phyloP scores from a whole-genome alignment of 139 green algal genomes.

The Chlorella sp. region DNA sequence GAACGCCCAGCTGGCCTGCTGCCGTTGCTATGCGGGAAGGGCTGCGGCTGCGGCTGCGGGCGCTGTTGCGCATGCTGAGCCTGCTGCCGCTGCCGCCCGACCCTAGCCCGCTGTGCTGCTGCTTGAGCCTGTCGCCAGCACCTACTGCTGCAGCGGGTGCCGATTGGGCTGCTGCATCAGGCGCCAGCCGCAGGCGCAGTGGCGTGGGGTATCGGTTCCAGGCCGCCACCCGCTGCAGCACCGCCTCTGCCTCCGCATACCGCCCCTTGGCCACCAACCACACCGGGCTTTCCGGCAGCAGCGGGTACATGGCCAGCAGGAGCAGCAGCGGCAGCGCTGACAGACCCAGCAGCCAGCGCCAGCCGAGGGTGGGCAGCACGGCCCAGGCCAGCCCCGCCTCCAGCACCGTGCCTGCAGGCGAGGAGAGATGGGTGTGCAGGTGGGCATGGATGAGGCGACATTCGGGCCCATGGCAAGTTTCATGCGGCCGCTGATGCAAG shows the following conservation, averaged over 20 bases:
- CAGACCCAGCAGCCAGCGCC: slow-evolving; percentile 68
- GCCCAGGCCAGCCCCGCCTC: slow-evolving; percentile 76
- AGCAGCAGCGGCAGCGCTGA: slow-evolving; percentile 53
- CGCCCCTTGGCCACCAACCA: slow-evolving; percentile 56
- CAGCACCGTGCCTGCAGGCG: slow-evolving; percentile 60
- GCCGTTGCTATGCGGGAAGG: background rate
- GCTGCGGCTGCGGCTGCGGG: background rate
- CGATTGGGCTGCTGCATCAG: too few relatives aligned
- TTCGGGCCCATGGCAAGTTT: background rate
- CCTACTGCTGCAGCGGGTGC: background rate
- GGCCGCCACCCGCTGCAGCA: slow-evolving; percentile 54
- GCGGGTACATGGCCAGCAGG: slow-evolving; percentile 66
- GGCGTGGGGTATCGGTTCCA: slow-evolving; percentile 43
- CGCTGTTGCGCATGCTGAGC: background rate
- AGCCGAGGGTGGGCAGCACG: slow-evolving; percentile 70
- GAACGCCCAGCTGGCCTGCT: too few relatives aligned
- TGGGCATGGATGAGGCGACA: background rate
- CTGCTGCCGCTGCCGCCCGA: background rate
- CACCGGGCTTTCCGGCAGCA: slow-evolving; percentile 79
- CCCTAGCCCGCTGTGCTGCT: background rate
- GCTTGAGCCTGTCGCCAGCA: background rate
- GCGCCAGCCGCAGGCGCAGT: slow-evolving; percentile 5
- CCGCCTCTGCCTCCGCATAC: slow-evolving; percentile 48
- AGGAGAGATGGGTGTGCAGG: background rate
- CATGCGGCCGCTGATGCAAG: background rate